These are phyloP conservation scores for Neodidymelliopsis sp. DNA, from an alignment of 2,329 filamentous ascomycete genomes.

Conservation along the genomic window DNA sequence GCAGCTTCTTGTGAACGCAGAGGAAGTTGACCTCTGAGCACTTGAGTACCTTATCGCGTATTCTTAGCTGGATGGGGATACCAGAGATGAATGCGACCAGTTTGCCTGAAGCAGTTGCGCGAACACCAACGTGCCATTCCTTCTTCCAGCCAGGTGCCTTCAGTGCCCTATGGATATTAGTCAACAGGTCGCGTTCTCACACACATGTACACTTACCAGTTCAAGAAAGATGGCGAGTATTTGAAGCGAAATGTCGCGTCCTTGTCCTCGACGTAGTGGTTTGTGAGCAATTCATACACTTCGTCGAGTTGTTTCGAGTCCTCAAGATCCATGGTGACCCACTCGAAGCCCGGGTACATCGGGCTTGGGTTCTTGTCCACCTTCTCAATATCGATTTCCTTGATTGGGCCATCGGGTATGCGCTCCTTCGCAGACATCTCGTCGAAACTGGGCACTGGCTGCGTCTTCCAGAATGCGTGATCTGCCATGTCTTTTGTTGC, in stretches of 20 bases:
- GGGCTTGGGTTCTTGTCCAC: slow-evolving; percentile 79
- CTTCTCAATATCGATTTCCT: slow-evolving; percentile 77
- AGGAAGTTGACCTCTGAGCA: slow-evolving; percentile 98
- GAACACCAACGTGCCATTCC: slow-evolving; percentile 94
- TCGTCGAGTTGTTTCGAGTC: slow-evolving; percentile 81
- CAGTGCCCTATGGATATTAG: slow-evolving; percentile 71
- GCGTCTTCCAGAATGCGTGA: slow-evolving; percentile 99
- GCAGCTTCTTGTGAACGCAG: slow-evolving; percentile 96
- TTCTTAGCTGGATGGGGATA: slow-evolving; percentile 82
- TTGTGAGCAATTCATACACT: slow-evolving; percentile 87
- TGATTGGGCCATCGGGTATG: slow-evolving; percentile 81
- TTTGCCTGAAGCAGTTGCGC: slow-evolving; percentile 81
- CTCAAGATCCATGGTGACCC: slow-evolving; percentile 87
- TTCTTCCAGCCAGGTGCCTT: slow-evolving; percentile 94
- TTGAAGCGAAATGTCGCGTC: slow-evolving; percentile 98
- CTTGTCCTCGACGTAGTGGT: slow-evolving; percentile 96
- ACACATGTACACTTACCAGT: slow-evolving; percentile 68
- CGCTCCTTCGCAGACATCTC: slow-evolving; percentile 53
- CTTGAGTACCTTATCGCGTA: slow-evolving; percentile 77
- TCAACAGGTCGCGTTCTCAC: background rate
- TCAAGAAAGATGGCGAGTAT: slow-evolving; percentile 86
- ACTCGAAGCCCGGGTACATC: slow-evolving; percentile 83
- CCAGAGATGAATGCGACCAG: slow-evolving; percentile 96
- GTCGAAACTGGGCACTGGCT: slow-evolving; percentile 86
- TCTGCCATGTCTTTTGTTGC: slow-evolving; percentile 95